Conservation (phyloP, 441 rosid species). For the Lepidium campestre region DNA sequence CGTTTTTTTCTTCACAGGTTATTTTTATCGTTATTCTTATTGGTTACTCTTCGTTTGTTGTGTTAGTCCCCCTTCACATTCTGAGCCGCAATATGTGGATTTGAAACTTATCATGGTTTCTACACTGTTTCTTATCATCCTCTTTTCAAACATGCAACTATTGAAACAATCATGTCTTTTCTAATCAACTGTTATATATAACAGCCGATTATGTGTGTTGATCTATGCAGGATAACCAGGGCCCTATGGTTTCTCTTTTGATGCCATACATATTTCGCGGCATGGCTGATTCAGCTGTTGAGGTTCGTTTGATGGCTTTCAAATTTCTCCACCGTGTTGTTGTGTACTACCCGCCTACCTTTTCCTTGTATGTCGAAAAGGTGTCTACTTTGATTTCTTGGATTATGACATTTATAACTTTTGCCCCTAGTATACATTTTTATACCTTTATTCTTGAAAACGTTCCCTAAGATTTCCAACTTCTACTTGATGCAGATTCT, state of each 20-base stretch:
- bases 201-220: constrained; percentile 27
- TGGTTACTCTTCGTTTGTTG: neutral
- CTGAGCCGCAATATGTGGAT: neutral
- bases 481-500: constrained; percentile 51
- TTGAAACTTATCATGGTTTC: neutral
- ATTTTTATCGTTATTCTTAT: neutral
- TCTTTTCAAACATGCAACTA: neutral
- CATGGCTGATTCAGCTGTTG: constrained; percentile 71
- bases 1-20: neutral
- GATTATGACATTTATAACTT: neutral
- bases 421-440: neutral
- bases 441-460: neutral
- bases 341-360: constrained; percentile 56
- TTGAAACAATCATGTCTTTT: neutral
- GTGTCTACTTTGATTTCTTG: constrained; percentile 30
- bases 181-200: neutral
- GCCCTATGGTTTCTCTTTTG: constrained; percentile 58
- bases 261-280: constrained; percentile 80
- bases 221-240: constrained; percentile 64
- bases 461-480: neutral
- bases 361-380: constrained; percentile 72
- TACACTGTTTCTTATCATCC: neutral
- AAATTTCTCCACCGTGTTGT: constrained; percentile 65
- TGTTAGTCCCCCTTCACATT: neutral
- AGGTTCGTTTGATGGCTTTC: constrained; percentile 92